phyloP scores from a whole-genome alignment of 2,329 filamentous ascomycete genomes.

The Arthrobotrys entomopaga region DNA sequence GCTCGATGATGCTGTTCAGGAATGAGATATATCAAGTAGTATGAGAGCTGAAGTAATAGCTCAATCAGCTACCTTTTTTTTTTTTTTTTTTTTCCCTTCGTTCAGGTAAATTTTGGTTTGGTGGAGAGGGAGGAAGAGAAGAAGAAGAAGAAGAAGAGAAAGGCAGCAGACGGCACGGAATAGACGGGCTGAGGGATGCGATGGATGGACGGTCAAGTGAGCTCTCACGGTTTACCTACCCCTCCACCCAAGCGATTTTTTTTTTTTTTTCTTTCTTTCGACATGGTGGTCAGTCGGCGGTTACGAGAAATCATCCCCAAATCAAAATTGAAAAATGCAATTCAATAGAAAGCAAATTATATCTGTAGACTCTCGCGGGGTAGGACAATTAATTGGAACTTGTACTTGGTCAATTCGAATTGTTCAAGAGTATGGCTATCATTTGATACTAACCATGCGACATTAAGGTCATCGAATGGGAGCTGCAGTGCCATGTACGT shows the following conservation, averaged over 20 bases:
- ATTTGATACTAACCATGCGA: constrained; percentile 42
- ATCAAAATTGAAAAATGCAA: not conserved
- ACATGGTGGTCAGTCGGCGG: not conserved
- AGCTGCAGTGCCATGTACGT: constrained; percentile 22
- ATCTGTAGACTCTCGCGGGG: too few relatives aligned
- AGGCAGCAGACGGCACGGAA: constrained; percentile 10
- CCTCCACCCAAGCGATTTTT: constrained; percentile 29
- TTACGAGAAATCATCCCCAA: not conserved
- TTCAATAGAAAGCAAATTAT: too few relatives aligned
- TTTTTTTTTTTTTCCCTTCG: too few relatives aligned
- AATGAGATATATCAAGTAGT: constrained; percentile 8
- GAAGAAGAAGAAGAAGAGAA: not conserved
- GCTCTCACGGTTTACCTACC: constrained; percentile 34
- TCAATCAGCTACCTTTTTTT: too few relatives aligned
- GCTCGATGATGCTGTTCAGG: not conserved
- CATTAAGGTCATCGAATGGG: constrained; percentile 33
- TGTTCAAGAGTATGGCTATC: constrained; percentile 7
- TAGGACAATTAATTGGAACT: too few relatives aligned
- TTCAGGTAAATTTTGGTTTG: not conserved
- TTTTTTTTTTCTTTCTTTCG: constrained; percentile 27
- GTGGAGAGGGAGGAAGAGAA: not conserved
- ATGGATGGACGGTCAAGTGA: constrained; percentile 29
- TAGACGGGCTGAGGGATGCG: constrained; percentile 19
- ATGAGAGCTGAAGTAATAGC: too few relatives aligned
- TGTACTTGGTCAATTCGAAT: too few relatives aligned